Conservation (phyloP, 1,284 basidiomycete genomes). For the Puccinia coronata region DNA sequence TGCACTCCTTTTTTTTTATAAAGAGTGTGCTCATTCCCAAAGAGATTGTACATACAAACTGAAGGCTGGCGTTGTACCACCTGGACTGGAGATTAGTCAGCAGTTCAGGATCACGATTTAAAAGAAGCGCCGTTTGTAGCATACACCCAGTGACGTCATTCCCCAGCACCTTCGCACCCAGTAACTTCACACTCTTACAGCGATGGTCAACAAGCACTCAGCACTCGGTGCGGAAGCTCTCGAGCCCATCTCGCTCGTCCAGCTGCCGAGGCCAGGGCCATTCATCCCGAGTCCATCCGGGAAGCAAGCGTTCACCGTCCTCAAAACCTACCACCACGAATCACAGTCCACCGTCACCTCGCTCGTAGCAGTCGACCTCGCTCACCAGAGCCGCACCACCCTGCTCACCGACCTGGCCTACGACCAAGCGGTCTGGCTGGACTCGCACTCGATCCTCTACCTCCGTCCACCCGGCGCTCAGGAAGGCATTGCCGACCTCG, state of each 20-base stretch:
- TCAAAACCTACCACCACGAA: conserved; percentile 21
- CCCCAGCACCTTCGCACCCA: no score
- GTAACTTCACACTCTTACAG: no score
- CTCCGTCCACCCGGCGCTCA: conserved; percentile 31
- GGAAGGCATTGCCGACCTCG: conserved; percentile 17
- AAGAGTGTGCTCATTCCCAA: no score
- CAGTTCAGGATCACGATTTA: no score
- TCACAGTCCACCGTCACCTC: conserved; percentile 17
- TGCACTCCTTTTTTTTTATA: no score
- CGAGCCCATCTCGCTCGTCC: conserved; percentile 22
- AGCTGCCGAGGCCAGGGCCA: not conserved
- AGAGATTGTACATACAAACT: no score
- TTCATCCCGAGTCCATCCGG: conserved; percentile 35
- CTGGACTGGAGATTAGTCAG: no score
- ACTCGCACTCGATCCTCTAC: conserved; percentile 32
- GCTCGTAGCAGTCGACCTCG: conserved; percentile 26
- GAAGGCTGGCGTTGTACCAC: no score
- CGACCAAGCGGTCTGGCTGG: conserved; percentile 38
- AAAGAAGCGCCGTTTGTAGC: no score
- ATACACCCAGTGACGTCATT: no score
- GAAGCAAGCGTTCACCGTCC: conserved; percentile 9
- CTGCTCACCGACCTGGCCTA: conserved; percentile 22
- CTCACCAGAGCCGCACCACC: not conserved
- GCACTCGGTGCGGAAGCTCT: not conserved
- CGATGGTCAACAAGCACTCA: conserved; percentile 14